Conservation (phyloP, 2,329 filamentous ascomycete genomes). For the Aschersonia sp. region DNA sequence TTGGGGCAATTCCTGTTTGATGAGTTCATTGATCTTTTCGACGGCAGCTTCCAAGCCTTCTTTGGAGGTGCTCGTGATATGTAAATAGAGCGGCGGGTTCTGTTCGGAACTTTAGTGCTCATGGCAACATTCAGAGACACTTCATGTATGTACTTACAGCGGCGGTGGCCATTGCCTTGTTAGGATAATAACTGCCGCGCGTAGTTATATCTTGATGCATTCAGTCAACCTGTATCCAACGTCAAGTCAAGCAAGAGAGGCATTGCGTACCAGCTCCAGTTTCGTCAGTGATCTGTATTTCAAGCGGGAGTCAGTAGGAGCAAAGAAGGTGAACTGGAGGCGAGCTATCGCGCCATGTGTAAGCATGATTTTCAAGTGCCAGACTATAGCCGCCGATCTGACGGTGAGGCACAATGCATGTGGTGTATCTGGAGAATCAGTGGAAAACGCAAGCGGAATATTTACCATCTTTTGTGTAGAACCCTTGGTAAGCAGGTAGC, state of each 20-base stretch:
- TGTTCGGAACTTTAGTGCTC: slow-evolving; percentile 17
- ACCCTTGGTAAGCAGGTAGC: slow-evolving; percentile 93
- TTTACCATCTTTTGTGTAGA: slow-evolving; percentile 99
- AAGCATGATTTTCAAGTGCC: slow-evolving; percentile 48
- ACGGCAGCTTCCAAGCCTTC: slow-evolving; percentile 84
- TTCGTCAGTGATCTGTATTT: slow-evolving; percentile 95
- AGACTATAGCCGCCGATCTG: not conserved
- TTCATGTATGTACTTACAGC: slow-evolving; percentile 45
- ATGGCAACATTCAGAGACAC: not conserved
- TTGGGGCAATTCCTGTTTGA: slow-evolving; percentile 90
- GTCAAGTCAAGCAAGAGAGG: slow-evolving; percentile 33
- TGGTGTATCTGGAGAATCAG: slow-evolving; percentile 21
- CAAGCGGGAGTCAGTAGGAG: slow-evolving; percentile 91
- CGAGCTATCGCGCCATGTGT: slow-evolving; percentile 57
- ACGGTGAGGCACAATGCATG: slow-evolving; percentile 12
- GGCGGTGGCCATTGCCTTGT: slow-evolving; percentile 93
- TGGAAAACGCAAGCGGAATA: slow-evolving; percentile 31
- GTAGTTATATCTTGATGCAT: slow-evolving; percentile 83
- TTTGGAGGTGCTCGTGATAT: slow-evolving; percentile 86
- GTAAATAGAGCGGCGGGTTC: slow-evolving; percentile 89
- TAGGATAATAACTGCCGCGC: slow-evolving; percentile 88
- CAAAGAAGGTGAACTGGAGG: slow-evolving; percentile 52
- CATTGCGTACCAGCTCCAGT: slow-evolving; percentile 94
- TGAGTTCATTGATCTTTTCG: slow-evolving; percentile 79
- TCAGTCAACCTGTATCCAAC: slow-evolving; percentile 37